Percentiles rank a stretch among this genome's conserved stretches.
Conservation (phyloP, 495 filamentous ascomycete species). For the Annulohypoxylon stygium region DNA sequence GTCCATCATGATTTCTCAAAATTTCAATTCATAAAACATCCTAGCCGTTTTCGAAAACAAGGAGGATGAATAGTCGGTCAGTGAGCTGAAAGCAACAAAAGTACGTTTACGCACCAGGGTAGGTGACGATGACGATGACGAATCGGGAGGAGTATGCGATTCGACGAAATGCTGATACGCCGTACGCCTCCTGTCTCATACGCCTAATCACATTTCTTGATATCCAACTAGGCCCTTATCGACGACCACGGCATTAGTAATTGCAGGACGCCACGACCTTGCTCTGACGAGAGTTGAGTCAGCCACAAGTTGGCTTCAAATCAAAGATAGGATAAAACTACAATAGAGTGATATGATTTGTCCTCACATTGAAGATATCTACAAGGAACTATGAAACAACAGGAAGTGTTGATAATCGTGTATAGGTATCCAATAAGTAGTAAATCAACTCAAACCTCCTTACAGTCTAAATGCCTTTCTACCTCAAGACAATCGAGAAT, state of each 20-base stretch:
- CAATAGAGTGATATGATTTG: neutral
- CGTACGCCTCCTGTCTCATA: neutral
- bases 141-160: neutral
- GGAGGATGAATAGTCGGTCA: neutral
- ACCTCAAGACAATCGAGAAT: neutral
- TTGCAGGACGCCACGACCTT: neutral
- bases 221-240: neutral
- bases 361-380: neutral
- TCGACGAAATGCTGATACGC: neutral
- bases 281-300: neutral
- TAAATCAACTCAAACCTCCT: neutral
- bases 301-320: neutral
- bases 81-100: neutral
- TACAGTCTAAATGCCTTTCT: neutral
- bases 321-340: neutral
- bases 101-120: neutral
- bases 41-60: neutral
- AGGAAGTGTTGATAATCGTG: neutral
- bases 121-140: conserved; percentile 1
- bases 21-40: neutral
- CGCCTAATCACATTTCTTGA: neutral
- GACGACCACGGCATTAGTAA: neutral
- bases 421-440: neutral
- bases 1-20: neutral
- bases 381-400: neutral